Conservation (phyloP, 208 protist genomes). For the Trichomonas tenax region DNA sequence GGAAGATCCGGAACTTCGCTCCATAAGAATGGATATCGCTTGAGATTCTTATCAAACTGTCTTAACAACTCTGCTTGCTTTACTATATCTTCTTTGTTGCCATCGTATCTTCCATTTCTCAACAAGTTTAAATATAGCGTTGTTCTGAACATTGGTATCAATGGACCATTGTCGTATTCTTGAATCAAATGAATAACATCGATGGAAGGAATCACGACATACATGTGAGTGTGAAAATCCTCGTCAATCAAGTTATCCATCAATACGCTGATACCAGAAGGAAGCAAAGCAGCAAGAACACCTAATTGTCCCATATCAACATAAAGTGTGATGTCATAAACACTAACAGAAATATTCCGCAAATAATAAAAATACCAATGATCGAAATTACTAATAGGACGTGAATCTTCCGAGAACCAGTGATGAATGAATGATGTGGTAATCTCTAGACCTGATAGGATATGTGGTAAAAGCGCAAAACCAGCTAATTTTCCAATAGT, state of each 20-base stretch:
- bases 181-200: not conserved
- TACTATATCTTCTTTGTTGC: not conserved
- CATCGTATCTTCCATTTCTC: not conserved
- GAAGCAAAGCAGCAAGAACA: not conserved
- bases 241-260: not conserved
- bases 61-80: not conserved
- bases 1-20: not conserved
- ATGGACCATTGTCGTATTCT: not conserved
- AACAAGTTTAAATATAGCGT: not conserved
- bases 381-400: not conserved
- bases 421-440: not conserved
- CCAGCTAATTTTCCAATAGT: not conserved
- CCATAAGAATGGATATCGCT: not conserved
- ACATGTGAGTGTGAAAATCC: not conserved
- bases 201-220: not conserved
- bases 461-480: not conserved
- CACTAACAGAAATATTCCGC: not conserved
- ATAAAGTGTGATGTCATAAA: not conserved
- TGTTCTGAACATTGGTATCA: not conserved
- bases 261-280: not conserved
- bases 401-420: not conserved
- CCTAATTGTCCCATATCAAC: not conserved
- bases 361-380: not conserved
- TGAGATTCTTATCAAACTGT: not conserved
- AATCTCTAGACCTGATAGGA: not conserved